phyloP scores from a whole-genome alignment of 2,329 filamentous ascomycete species.

The Arthrobotrys megalospora region DNA sequence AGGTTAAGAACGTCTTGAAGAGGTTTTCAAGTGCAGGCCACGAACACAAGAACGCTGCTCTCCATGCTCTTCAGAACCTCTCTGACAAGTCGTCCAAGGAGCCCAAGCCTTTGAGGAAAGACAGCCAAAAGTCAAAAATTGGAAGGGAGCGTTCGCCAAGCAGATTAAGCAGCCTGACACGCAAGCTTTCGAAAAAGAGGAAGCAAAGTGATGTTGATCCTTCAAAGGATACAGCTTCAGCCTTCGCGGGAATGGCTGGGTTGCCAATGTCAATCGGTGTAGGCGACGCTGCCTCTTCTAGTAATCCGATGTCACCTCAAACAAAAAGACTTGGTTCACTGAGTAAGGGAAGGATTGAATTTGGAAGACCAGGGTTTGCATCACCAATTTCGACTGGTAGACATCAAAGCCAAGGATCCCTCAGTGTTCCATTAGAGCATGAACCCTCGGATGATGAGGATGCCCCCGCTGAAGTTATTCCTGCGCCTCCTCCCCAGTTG shows the following conservation, averaged over 20 bases:
- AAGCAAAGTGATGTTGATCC: constrained; percentile 51
- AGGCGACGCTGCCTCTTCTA: constrained; percentile 45
- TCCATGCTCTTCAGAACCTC: constrained; percentile 51
- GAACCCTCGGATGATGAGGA: constrained; percentile 77
- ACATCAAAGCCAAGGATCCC: constrained; percentile 58
- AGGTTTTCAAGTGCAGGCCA: constrained; percentile 59
- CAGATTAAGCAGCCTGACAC: constrained; percentile 49
- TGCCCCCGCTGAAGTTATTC: constrained; percentile 75
- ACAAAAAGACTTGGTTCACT: constrained; percentile 45
- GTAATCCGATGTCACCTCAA: constrained; percentile 58
- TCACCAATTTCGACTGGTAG: constrained; percentile 33
- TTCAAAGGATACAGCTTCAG: constrained; percentile 51
- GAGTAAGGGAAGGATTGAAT: constrained; percentile 27
- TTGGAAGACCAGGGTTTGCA: constrained; percentile 47
- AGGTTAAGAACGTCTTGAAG: constrained; percentile 59
- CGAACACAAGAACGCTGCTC: constrained; percentile 52
- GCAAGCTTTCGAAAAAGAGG: constrained; percentile 57
- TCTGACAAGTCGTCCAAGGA: constrained; percentile 56
- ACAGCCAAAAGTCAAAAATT: constrained; percentile 52
- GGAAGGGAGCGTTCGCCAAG: constrained; percentile 54
- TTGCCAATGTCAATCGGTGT: constrained; percentile 56
- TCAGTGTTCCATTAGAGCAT: constrained; percentile 68
- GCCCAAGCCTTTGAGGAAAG: constrained; percentile 47
- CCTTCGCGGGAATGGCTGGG: constrained; percentile 53
- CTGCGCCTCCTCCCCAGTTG: constrained; percentile 67